These are phyloP conservation scores for Myriosclerotinia duriaeana DNA, from an alignment of 2,329 filamentous ascomycete genomes.

Conservation along the genomic window DNA sequence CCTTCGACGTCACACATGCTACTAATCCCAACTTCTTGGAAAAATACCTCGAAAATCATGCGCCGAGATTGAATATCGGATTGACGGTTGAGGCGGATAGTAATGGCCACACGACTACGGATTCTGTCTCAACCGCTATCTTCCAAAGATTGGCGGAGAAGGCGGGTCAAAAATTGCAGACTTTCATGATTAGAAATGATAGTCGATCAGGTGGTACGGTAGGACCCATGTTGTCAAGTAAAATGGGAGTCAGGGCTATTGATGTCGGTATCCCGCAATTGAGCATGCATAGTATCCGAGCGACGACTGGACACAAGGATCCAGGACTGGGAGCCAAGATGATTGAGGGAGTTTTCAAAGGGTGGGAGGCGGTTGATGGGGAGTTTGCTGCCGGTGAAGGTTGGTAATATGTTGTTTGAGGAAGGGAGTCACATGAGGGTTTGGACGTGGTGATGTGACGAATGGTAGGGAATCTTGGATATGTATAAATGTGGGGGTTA, in stretches of 20 bases:
- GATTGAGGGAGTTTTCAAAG: constrained; percentile 86
- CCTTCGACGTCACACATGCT: constrained; percentile 89
- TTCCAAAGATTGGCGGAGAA: constrained; percentile 76
- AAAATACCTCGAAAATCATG: constrained; percentile 80
- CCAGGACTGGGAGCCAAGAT: constrained; percentile 84
- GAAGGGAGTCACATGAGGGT: no score
- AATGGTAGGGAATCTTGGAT: no score
- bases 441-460: no score
- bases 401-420: constrained; percentile 34
- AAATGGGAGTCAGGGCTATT: constrained; percentile 77
- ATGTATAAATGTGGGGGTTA: no score
- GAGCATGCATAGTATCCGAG: constrained; percentile 90
- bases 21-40: constrained; percentile 91
- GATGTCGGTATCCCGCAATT: constrained; percentile 89
- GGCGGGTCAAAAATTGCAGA: constrained; percentile 69
- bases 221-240: constrained; percentile 76
- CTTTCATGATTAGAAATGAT: constrained; percentile 96
- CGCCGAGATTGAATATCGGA: constrained; percentile 85
- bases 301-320: constrained; percentile 81
- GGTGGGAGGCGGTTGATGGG: constrained; percentile 79
- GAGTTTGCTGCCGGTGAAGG: constrained; percentile 57
- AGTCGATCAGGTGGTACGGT: constrained; percentile 86
- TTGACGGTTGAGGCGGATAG: constrained; percentile 76
- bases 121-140: constrained; percentile 79
- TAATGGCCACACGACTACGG: constrained; percentile 96